Evolutionary conservation across 495 filamentous ascomycete genomes (phyloP), one percentile per base, ranked within the genome.

Genomic region (Lasiosphaeris hirsuta): DNA sequence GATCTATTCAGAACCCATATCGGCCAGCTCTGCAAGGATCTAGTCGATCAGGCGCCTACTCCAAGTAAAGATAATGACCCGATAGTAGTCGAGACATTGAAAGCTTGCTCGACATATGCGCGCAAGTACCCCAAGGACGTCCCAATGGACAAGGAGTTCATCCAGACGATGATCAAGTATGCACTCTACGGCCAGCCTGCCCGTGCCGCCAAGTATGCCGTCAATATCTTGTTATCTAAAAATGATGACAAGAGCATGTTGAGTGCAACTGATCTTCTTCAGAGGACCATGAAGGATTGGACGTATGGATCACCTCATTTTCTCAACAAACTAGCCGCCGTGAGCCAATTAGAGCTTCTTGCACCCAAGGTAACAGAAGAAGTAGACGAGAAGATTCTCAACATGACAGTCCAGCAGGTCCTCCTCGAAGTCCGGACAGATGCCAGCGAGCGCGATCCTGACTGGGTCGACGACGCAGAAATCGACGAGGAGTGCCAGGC

Each of bases 1-100:
- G 88, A 91, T 54, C 83, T 97, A 8, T 87, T 99, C 70, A 89
- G 90, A 70, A 88, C 90, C 1, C 93, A 97, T 61, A 86, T 97
- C 5, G 88, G 90, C 45, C 92, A 96, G 62, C 87, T 99, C 54
- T 96, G 92, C 72, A 90, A 88, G 63, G 81, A 88, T 38, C 78
- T 99, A 7, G 83, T 89, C 62, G 83, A 89, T 17, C 84, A 91
- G 65, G 89, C 91, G 7, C 93, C 94, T 3, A 85, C 81, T 13
- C 70, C 75, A 11, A 79, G 78, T n/a, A 81, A 81, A 30, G 61
- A 81, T 1, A 89, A 89, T 51, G 85, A 90, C 53, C 62, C 81
- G 2, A 75, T 81, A 2, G 86, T 88, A 9, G 90, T 92, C 15
- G 90, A 96, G 67, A 93, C 91, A 6, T 78, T 99, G 56, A 96